Conservation (phyloP, 2,329 filamentous ascomycete species). For the Dichotomopilus funicola region DNA sequence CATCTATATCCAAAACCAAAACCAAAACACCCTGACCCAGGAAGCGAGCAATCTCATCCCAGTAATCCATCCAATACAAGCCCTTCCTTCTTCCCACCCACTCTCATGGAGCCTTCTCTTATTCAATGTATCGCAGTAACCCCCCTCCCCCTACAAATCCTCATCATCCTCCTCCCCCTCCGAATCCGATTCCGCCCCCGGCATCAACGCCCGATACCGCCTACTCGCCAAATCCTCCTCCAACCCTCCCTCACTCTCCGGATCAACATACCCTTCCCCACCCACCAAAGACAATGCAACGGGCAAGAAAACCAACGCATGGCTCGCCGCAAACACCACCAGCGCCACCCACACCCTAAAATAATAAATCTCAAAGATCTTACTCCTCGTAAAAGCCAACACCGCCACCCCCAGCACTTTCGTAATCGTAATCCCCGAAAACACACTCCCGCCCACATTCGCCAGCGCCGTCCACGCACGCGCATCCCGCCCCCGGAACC, state of each 20-base stretch:
- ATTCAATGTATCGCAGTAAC: not conserved
- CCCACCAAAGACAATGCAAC: slow-evolving; percentile 82
- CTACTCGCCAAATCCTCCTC: slow-evolving; percentile 81
- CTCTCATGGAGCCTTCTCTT: too few species aligned
- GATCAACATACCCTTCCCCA: slow-evolving; percentile 81
- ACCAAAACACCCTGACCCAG: too few species aligned
- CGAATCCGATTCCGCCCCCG: slow-evolving; percentile 12
- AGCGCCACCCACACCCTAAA: slow-evolving; percentile 94
- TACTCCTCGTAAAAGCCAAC: slow-evolving; percentile 87
- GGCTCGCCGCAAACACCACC: slow-evolving; percentile 79
- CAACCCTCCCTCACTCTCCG: slow-evolving; percentile 78
- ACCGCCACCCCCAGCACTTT: slow-evolving; percentile 90
- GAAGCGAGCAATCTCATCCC: too few species aligned
- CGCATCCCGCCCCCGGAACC: slow-evolving; percentile 75
- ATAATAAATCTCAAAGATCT: slow-evolving; percentile 99
- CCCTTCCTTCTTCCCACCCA: too few species aligned
- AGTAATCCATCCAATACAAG: too few species aligned
- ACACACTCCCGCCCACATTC: slow-evolving; percentile 90
- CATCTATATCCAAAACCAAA: too few species aligned
- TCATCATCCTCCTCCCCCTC: slow-evolving; percentile 14
- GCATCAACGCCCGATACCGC: slow-evolving; percentile 66
- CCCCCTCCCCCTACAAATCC: not conserved
- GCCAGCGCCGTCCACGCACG: slow-evolving; percentile 89
- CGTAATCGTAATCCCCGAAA: slow-evolving; percentile 92
- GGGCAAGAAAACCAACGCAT: slow-evolving; percentile 86